phyloP scores from a whole-genome alignment of 2,329 filamentous ascomycete species.

The Colletotrichum salicis region DNA sequence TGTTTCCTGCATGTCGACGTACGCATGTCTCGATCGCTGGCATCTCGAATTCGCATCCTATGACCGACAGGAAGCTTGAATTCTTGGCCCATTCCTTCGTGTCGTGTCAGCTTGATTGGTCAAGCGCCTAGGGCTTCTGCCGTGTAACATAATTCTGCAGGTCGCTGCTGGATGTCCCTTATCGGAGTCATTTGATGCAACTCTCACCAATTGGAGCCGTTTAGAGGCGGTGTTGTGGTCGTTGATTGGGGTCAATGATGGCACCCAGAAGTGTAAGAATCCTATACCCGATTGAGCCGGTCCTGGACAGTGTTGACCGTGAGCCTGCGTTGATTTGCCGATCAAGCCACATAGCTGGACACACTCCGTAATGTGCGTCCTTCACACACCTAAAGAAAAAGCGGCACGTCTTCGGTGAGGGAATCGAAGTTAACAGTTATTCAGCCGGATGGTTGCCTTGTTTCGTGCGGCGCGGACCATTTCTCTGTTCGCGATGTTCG shows the following conservation, averaged over 20 bases:
- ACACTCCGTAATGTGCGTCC: background rate
- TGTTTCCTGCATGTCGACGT: background rate
- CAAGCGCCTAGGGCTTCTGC: background rate
- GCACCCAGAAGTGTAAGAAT: slow-evolving; percentile 13
- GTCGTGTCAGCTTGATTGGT: background rate
- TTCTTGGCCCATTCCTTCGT: background rate
- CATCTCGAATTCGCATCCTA: slow-evolving; percentile 1
- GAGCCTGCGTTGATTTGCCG: slow-evolving; percentile 22
- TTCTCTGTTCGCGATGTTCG: background rate
- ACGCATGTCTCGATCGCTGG: background rate
- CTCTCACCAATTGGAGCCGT: background rate
- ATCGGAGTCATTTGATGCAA: slow-evolving; percentile 11
- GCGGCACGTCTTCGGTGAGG: slow-evolving; percentile 25
- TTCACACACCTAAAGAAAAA: slow-evolving; percentile 8
- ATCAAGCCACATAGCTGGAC: slow-evolving; percentile 14
- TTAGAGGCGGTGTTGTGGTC: background rate
- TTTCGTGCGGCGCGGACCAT: slow-evolving; percentile 15
- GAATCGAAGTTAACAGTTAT: background rate
- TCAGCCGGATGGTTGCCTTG: slow-evolving; percentile 17
- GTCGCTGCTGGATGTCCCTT: background rate
- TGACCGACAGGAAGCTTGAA: background rate
- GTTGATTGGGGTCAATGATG: background rate
- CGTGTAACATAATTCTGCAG: slow-evolving; percentile 7
- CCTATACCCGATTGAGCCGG: background rate
- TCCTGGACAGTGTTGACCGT: slow-evolving; percentile 3